Evolutionary conservation across 768 basidiomycete species (phyloP), one percentile per base, ranked within the genome.

Genomic region (Mycena galopus): DNA sequence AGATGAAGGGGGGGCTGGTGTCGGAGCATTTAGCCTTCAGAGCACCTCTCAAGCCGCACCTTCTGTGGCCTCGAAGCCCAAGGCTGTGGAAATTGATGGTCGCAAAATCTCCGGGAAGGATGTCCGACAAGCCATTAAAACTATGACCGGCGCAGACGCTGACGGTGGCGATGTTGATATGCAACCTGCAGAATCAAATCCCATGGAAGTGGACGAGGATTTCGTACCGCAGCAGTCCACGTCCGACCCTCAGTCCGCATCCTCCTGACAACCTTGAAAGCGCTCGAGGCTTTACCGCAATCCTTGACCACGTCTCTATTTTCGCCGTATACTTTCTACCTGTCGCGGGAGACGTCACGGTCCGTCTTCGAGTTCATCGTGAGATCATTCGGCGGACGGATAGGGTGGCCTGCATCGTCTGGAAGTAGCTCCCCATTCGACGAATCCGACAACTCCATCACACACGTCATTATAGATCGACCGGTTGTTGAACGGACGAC

Each of bases 401-500:
- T 98, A 76, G 95, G 97, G 51, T 98, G 96, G 96, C 91, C 95
- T 44, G 76, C 87, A 37, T 91, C 94, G 5, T 92, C 93, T 55
- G 96, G 96, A 35, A 86, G 88, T 67, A 95, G 95, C 25, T 96
- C 96, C 4, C 92, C 94, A 0, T 86, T 93, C 77, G 87, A 90
- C 35, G 94, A 95, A 82, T 84, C 83, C 59, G 96, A 98, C 79
- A 88, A 91, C 50, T 88, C 89, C 16, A 96, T 99, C 77, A 99
- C 98, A 1, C 98, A 99, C 82, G 92, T 99, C 73, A 91, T 99
- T 77, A 93, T 98, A 77, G 98, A 99, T 80, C 89, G 98, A 53
- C 97, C 98, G 2, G 73, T 90, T 37, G 82, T 87, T 14, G 84
- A 84, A 72, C 84, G 81, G 73, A 61, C 78, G 29, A 86, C 64